Percentiles rank a stretch among this genome's conserved stretches.
Conservation (phyloP, 2,329 filamentous ascomycete species). For the Fusarium keratoplasticum region DNA sequence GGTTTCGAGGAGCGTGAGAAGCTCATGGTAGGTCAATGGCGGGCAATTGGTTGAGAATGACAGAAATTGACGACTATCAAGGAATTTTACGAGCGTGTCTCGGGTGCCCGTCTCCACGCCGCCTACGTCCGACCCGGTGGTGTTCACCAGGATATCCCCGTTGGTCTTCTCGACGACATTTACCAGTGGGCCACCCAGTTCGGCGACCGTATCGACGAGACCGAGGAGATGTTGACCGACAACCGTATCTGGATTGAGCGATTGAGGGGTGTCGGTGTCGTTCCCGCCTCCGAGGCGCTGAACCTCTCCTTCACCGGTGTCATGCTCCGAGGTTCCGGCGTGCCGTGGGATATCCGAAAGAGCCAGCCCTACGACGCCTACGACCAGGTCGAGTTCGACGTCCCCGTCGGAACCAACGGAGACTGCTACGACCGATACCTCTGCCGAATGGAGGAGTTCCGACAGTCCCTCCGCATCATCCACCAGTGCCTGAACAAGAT, state of each 20-base stretch:
- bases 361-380: conserved; percentile 98
- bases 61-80: conserved; percentile 52
- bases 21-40: conserved; percentile 81
- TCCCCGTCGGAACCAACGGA: conserved; percentile 94
- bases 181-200: conserved; percentile 99
- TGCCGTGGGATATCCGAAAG: conserved; percentile 97
- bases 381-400: conserved; percentile 97
- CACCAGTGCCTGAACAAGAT: conserved; percentile 99
- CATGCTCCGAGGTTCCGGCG: conserved; percentile 96
- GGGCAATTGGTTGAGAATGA: neutral
- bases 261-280: conserved; percentile 90
- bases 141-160: conserved; percentile 93
- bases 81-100: conserved; percentile 99
- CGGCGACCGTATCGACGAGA: conserved; percentile 97
- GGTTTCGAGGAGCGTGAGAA: conserved; percentile 99
- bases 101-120: conserved; percentile 94
- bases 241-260: conserved; percentile 99
- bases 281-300: conserved; percentile 91
- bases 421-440: conserved; percentile 99
- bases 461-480: conserved; percentile 97
- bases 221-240: conserved; percentile 97
- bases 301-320: conserved; percentile 97
- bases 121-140: conserved; percentile 97
- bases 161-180: conserved; percentile 96
- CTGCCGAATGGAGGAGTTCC: conserved; percentile 99